Conservation (phyloP, 176 grass and related monocot genomes). For the Thalia dealbata region DNA sequence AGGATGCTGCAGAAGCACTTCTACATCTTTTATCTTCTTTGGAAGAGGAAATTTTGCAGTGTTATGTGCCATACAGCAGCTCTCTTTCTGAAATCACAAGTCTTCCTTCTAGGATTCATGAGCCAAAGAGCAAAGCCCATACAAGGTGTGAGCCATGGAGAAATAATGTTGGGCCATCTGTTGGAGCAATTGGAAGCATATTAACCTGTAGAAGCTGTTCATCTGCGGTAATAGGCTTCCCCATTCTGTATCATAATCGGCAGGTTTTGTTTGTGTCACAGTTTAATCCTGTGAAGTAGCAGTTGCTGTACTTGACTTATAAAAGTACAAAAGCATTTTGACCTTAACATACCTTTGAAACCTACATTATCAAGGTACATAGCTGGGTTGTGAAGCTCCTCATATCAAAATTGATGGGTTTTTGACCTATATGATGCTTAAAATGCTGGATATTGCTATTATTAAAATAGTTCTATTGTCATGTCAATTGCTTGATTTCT, state of each 20-base stretch:
- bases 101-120: constrained; percentile 69
- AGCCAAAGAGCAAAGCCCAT: constrained; percentile 47
- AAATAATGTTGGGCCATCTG: constrained; percentile 71
- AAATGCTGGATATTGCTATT: no score
- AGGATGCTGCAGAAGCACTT: constrained; percentile 92
- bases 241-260: neutral
- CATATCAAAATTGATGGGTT: no score
- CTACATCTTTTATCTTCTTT: constrained; percentile 78
- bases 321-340: neutral
- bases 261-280: neutral
- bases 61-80: constrained; percentile 58
- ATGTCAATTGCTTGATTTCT: no score
- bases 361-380: no score
- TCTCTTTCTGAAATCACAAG: constrained; percentile 52
- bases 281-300: neutral
- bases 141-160: constrained; percentile 61
- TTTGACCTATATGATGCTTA: no score
- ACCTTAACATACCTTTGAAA: neutral
- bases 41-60: constrained; percentile 57
- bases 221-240: constrained; percentile 56
- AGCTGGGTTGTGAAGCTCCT: neutral
- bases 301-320: neutral
- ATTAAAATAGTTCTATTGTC: no score
- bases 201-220: constrained; percentile 87
- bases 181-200: constrained; percentile 81